Conservation (phyloP, 2,329 filamentous ascomycete species). For the Fusarium nanum region DNA sequence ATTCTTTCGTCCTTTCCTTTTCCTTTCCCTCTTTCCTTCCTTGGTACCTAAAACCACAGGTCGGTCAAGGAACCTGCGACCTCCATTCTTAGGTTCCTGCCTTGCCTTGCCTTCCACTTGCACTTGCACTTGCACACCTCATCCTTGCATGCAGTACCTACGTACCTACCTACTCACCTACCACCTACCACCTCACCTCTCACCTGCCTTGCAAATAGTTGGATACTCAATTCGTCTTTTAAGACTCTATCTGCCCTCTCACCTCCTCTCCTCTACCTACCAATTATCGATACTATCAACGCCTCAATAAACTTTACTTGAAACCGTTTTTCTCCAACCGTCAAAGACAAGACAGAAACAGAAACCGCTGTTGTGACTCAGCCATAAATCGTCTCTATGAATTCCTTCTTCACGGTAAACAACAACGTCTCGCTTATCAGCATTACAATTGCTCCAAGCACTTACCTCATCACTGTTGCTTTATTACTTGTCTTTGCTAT, state of each 20-base stretch:
- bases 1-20: neutral
- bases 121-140: conserved; percentile 16
- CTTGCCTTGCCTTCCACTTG: neutral
- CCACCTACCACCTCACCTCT: neutral
- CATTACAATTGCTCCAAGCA: conserved; percentile 68
- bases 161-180: neutral
- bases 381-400: conserved; percentile 57
- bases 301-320: conserved; percentile 12
- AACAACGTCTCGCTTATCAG: conserved; percentile 71
- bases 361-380: conserved; percentile 22
- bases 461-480: conserved; percentile 64
- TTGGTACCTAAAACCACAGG: conserved; percentile 18
- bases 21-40: conserved; percentile 11
- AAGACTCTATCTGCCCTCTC: conserved; percentile 24
- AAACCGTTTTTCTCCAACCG: conserved; percentile 1
- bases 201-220: conserved; percentile 15
- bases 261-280: conserved; percentile 3
- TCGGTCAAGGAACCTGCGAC: conserved; percentile 20
- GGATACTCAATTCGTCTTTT: conserved; percentile 13
- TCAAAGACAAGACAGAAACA: conserved; percentile 9
- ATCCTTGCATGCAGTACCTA: conserved; percentile 26
- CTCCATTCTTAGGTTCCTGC: conserved; percentile 7
- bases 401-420: conserved; percentile 69
- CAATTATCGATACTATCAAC: conserved; percentile 1
- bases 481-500: conserved; percentile 64